phyloP scores from a whole-genome alignment of 2,329 filamentous ascomycete genomes.

The Exophiala sideris region DNA sequence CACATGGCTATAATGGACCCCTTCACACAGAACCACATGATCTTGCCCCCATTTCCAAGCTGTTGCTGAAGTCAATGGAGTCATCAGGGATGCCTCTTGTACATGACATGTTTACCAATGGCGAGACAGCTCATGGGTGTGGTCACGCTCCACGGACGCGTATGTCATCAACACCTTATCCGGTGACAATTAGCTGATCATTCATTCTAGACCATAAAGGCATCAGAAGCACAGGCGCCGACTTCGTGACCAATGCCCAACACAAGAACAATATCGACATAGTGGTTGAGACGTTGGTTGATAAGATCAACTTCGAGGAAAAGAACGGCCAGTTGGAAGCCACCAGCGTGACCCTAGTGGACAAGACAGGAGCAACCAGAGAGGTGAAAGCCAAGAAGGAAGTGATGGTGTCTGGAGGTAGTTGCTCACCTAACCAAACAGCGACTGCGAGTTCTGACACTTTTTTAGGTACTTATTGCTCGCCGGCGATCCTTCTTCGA shows the following conservation, averaged over 20 bases:
- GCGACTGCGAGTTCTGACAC: not conserved
- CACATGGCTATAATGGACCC: slow-evolving; percentile 52
- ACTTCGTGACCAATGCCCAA: slow-evolving; percentile 49
- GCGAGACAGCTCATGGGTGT: slow-evolving; percentile 53
- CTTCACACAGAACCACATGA: slow-evolving; percentile 58
- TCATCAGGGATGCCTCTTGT: slow-evolving; percentile 54
- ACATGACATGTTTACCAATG: slow-evolving; percentile 58
- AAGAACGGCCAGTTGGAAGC: slow-evolving; percentile 18
- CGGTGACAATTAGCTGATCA: slow-evolving; percentile 1
- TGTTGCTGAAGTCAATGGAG: slow-evolving; percentile 54
- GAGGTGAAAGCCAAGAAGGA: slow-evolving; percentile 43
- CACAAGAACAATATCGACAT: slow-evolving; percentile 48
- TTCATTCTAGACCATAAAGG: slow-evolving; percentile 44
- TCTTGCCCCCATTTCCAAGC: slow-evolving; percentile 56
- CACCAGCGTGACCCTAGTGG: slow-evolving; percentile 42
- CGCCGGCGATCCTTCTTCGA: slow-evolving; percentile 52
- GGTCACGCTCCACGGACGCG: slow-evolving; percentile 53
- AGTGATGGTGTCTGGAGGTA: slow-evolving; percentile 39
- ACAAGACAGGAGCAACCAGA: slow-evolving; percentile 39
- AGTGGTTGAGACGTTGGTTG: slow-evolving; percentile 49
- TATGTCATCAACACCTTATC: not conserved
- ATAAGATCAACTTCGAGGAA: slow-evolving; percentile 49
- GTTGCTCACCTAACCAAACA: slow-evolving; percentile 14
- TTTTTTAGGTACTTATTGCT: slow-evolving; percentile 45
- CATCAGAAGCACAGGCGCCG: slow-evolving; percentile 52